Evolutionary conservation across 1,284 basidiomycete genomes (phyloP).

Genomic region (Thelephora terrestris): DNA sequence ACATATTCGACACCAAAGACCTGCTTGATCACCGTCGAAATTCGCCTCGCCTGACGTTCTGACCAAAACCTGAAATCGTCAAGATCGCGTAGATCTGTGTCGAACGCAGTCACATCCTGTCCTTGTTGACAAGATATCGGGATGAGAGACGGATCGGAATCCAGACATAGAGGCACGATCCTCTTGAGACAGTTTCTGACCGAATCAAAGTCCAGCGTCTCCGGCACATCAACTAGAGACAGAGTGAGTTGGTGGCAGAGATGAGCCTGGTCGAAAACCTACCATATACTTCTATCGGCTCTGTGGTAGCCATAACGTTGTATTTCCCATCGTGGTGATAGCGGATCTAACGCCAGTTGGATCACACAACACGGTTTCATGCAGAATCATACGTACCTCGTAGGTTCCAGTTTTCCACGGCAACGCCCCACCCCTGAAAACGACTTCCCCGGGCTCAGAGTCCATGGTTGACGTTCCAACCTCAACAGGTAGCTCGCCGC

Average conservation of each 20-base stretch:
- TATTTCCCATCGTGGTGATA: conserved; percentile 94
- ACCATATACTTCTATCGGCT: conserved; percentile 86
- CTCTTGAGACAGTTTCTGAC: conserved; percentile 60
- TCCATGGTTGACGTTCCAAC: conserved; percentile 30
- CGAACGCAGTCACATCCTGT: conserved; percentile 9
- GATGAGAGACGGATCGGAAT: conserved; percentile 74
- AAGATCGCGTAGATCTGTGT: conserved; percentile 48
- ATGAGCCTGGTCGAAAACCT: conserved; percentile 16
- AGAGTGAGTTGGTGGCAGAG: conserved; percentile 6
- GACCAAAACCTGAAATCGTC: conserved; percentile 97
- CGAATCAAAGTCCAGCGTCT: conserved; percentile 48
- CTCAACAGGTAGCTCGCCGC: conserved; percentile 66
- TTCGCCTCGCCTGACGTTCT: conserved; percentile 79
- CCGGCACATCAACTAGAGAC: conserved; percentile 53
- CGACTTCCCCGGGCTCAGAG: conserved; percentile 54
- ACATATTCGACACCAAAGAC: conserved; percentile 84
- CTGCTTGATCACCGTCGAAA: conserved; percentile 68
- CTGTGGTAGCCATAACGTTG: conserved; percentile 83
- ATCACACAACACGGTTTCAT: neutral
- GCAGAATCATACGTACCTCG: conserved; percentile 47
- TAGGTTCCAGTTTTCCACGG: conserved; percentile 86
- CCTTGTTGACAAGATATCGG: conserved; percentile 56
- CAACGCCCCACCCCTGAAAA: conserved; percentile 69
- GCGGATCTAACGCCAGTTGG: conserved; percentile 37
- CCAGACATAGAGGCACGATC: conserved; percentile 81